A percentile compares a stretch with the other conserved stretches of the same genome.
Conservation (phyloP, 2,329 filamentous ascomycete species). For the Ramularia endophylla region DNA sequence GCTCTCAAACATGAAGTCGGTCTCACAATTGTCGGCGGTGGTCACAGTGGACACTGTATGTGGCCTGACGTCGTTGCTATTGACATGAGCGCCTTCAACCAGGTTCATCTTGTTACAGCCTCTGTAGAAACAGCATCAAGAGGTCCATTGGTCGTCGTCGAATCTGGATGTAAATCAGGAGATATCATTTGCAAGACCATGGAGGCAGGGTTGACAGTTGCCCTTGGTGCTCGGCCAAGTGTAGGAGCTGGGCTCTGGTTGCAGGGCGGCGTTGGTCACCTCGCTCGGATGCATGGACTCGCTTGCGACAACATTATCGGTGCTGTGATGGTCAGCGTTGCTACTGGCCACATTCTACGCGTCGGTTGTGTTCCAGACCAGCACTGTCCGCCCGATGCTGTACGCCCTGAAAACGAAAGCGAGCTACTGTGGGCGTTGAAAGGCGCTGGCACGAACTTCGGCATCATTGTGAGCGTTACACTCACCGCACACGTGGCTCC, state of each 20-base stretch:
- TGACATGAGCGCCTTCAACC: slow-evolving; percentile 54
- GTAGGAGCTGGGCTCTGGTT: slow-evolving; percentile 59
- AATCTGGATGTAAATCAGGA: slow-evolving; percentile 51
- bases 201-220: slow-evolving; percentile 48
- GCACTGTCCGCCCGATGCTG: slow-evolving; percentile 37
- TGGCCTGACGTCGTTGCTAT: slow-evolving; percentile 48
- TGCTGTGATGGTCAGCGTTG: slow-evolving; percentile 51
- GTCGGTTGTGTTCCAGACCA: slow-evolving; percentile 48
- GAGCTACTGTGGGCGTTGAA: slow-evolving; percentile 54
- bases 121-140: slow-evolving; percentile 2
- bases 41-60: slow-evolving; percentile 56
- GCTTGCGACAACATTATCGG: slow-evolving; percentile 56
- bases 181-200: slow-evolving; percentile 48
- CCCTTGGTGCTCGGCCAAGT: slow-evolving; percentile 56
- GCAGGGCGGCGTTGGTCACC: slow-evolving; percentile 59
- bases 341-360: slow-evolving; percentile 43
- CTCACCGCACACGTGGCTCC: slow-evolving; percentile 45
- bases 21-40: slow-evolving; percentile 42
- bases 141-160: slow-evolving; percentile 45
- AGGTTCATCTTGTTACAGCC: slow-evolving; percentile 39
- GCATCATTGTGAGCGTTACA: slow-evolving; percentile 50
- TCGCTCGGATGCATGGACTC: slow-evolving; percentile 52
- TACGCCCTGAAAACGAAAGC: slow-evolving; percentile 43
- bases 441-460: slow-evolving; percentile 56
- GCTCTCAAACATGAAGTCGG: slow-evolving; percentile 42